Base-by-base conservation (phyloP, 495 filamentous ascomycete species). In the Penicillium desertorum region DNA sequence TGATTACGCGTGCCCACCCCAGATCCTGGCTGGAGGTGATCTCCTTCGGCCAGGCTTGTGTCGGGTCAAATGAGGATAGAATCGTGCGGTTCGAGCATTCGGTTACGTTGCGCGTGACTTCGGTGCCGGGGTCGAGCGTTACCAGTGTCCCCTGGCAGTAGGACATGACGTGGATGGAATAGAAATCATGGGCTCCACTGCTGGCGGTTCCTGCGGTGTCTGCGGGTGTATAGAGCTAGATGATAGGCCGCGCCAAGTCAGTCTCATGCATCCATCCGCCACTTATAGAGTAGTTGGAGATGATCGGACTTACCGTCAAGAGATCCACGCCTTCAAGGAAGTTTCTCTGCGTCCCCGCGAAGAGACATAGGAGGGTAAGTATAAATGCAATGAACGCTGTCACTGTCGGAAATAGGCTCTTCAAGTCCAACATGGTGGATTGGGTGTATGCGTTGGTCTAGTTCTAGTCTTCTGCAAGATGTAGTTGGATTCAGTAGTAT, bases 121-220 rank as follows among this genome's bases (percentile, higher is more conserved):
- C 55, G 14, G 74, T 34, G n/a, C 72, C 54, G 1, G 72, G 58
- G 57, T 78, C 57, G 4, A 29, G 43, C n/a, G 56, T 30, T 11
- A 20, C 65, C 65, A 75, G 80, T 84, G 64, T 76, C 64, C 90
- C 89, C 55, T 81, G 76, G 70, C 90, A 93, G 63, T 85, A 81
- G 54, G 83, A 78, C 71, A 91, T 81, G 49, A 90, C 64, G 62
- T 93, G 87, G 20, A 86, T 63, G 41, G 83, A 85, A 71, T 93
- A 93, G 73, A 87, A 95, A 61, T 89, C 79, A n/a, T 83, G 76
- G 49, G 89, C 78, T 14, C 82, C 82, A 5, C 85, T 75, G 37
- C 74, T 62, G 58, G 80, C 77, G 49, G 77, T 71, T 39, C 75
- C 62, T 58, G 80, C 77, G 47, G 77, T 71, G 41, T 74, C 62